Conservation (phyloP, 345 rosid species). For the Brassica juncea region DNA sequence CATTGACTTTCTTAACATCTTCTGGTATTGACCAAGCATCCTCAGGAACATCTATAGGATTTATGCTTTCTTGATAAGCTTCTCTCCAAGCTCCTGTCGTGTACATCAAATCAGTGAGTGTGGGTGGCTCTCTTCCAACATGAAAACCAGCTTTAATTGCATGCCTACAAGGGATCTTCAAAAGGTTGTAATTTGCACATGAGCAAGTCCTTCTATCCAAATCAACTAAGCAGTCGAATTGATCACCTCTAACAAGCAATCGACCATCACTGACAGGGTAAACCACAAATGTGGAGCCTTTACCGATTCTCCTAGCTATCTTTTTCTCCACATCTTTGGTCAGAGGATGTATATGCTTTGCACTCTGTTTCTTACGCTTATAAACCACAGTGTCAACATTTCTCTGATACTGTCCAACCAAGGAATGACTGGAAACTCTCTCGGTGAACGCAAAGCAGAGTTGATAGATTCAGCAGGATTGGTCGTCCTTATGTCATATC, state of each 20-base stretch:
- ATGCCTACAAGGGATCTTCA: background rate
- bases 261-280: background rate
- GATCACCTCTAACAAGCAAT: background rate
- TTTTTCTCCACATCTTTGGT: background rate
- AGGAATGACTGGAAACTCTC: background rate
- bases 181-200: background rate
- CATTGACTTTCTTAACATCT: background rate
- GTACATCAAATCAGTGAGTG: background rate
- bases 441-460: background rate
- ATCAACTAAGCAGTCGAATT: background rate
- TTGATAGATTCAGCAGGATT: background rate
- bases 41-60: background rate
- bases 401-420: background rate
- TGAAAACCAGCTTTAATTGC: background rate
- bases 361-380: background rate
- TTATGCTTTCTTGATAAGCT: background rate
- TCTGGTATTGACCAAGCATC: background rate
- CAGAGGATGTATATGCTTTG: background rate
- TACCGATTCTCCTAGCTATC: background rate
- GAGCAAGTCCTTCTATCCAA: background rate
- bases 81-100: background rate
- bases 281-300: background rate
- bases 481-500: background rate
- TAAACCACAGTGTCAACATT: background rate
- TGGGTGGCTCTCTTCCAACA: background rate